Evolutionary conservation across 2,329 filamentous ascomycete species (phyloP).

Genomic region (Thielaviopsis punctulata): DNA sequence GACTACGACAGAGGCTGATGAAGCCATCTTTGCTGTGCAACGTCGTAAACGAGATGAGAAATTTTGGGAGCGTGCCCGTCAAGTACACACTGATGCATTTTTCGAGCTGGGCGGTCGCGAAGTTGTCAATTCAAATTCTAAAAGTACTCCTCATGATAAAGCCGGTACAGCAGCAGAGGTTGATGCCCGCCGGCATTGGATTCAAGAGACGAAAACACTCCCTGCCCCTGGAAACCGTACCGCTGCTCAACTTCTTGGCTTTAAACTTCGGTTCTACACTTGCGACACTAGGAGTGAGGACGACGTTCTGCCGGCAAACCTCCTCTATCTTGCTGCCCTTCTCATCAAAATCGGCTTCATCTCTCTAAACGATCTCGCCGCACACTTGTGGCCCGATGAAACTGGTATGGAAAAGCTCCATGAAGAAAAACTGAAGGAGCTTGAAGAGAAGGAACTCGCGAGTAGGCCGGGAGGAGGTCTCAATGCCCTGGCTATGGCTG

Average conservation of each 20-base stretch:
- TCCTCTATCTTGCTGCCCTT: conserved; percentile 79
- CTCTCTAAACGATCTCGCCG: conserved; percentile 76
- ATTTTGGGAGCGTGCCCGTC: conserved; percentile 70
- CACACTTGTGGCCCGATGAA: conserved; percentile 76
- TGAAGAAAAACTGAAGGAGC: conserved; percentile 52
- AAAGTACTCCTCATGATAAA: conserved; percentile 27
- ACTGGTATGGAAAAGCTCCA: conserved; percentile 63
- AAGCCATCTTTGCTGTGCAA: conserved; percentile 34
- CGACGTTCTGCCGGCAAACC: conserved; percentile 74
- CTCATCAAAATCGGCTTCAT: conserved; percentile 97
- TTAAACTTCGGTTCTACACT: conserved; percentile 92
- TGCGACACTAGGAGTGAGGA: conserved; percentile 56
- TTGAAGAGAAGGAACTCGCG: conserved; percentile 59
- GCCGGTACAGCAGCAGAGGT: conserved; percentile 32
- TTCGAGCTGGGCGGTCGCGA: conserved; percentile 71
- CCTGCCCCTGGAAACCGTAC: conserved; percentile 77
- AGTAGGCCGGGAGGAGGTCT: conserved; percentile 52
- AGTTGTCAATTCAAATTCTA: conserved; percentile 25
- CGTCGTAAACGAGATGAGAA: conserved; percentile 49
- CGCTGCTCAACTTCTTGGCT: conserved; percentile 85
- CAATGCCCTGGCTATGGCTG: conserved; percentile 78
- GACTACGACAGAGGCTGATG: conserved; percentile 51
- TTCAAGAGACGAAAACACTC: conserved; percentile 60
- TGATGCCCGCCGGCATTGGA: conserved; percentile 52
- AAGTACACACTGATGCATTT: conserved; percentile 65